phyloP scores from a whole-genome alignment of 2,329 filamentous ascomycete genomes.

The Tolypocladium ovalisporum region DNA sequence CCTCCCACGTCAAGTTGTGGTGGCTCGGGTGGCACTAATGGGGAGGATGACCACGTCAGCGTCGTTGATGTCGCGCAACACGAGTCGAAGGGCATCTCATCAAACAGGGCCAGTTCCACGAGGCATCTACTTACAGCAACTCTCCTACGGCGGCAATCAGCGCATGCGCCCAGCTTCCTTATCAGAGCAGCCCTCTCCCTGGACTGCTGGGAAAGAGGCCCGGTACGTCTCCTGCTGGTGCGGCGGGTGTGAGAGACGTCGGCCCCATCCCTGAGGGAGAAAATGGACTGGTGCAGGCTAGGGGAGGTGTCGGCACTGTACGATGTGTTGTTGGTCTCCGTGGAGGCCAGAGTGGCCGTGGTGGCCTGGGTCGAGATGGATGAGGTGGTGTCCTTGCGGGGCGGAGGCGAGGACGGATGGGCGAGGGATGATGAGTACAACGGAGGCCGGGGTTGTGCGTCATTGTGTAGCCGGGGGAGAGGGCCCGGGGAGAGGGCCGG shows the following conservation, averaged over 20 bases:
- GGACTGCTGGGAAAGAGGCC: constrained; percentile 46
- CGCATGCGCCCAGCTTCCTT: constrained; percentile 46
- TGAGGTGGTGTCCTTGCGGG: constrained; percentile 39
- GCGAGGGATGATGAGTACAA: constrained; percentile 7
- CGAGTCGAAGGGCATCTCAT: neutral
- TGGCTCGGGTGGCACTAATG: constrained; percentile 46
- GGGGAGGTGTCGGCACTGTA: constrained; percentile 44
- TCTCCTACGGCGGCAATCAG: constrained; percentile 42
- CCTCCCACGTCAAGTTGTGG: constrained; percentile 51
- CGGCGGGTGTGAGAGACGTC: constrained; percentile 42
- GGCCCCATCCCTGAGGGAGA: constrained; percentile 43
- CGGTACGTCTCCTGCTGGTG: constrained; percentile 46
- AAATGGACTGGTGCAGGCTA: constrained; percentile 38
- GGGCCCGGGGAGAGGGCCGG: constrained; percentile 12
- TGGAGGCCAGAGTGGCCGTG: constrained; percentile 28
- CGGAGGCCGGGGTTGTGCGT: constrained; percentile 3
- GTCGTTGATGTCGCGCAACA: neutral
- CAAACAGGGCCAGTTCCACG: constrained; percentile 1
- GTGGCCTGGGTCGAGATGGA: constrained; percentile 42
- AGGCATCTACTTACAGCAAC: constrained; percentile 40
- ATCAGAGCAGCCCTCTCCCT: constrained; percentile 49
- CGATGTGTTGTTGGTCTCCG: constrained; percentile 37
- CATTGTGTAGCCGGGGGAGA: constrained; percentile 2
- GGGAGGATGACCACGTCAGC: constrained; percentile 1
- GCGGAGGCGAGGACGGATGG: constrained; percentile 18